Conservation (phyloP, 2,329 filamentous ascomycete genomes). For the Penicillium polonicum region DNA sequence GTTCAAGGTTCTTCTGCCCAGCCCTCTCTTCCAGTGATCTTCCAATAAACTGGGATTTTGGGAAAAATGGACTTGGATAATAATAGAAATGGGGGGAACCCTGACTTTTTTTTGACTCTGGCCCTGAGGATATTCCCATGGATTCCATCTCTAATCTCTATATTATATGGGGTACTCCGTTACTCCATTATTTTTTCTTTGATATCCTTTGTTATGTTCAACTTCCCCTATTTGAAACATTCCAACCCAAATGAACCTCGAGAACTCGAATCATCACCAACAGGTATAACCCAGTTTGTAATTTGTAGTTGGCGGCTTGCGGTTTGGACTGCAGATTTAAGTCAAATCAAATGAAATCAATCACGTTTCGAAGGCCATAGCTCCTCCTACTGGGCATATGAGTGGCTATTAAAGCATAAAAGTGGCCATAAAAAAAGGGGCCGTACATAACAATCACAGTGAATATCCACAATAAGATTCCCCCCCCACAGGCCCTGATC, state of each 20-base stretch:
- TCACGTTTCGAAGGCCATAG: constrained; percentile 12
- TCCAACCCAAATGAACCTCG: background rate
- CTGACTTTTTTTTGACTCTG: background rate
- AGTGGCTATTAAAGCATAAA: background rate
- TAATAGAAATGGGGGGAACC: background rate
- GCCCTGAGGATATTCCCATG: background rate
- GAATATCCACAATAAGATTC: constrained; percentile 6
- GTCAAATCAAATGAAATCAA: constrained; percentile 4
- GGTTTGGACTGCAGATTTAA: background rate
- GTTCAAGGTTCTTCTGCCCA: background rate
- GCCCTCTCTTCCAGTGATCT: background rate
- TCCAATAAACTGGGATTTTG: background rate
- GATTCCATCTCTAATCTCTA: background rate
- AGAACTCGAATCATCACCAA: background rate
- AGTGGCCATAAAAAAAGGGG: constrained; percentile 10
- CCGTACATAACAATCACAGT: constrained; percentile 1
- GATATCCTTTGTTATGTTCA: background rate
- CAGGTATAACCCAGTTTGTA: background rate
- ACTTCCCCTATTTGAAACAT: background rate
- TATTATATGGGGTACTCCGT: background rate
- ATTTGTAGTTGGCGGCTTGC: background rate
- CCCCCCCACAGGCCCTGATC: constrained; percentile 10
- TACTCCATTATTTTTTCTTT: background rate
- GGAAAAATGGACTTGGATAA: background rate
- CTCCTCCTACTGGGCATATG: constrained; percentile 5